A percentile compares a stretch with the other conserved stretches of the same genome.
Evolutionary conservation across 2,329 filamentous ascomycete species (phyloP).

Genomic region (Septoria linicola): DNA sequence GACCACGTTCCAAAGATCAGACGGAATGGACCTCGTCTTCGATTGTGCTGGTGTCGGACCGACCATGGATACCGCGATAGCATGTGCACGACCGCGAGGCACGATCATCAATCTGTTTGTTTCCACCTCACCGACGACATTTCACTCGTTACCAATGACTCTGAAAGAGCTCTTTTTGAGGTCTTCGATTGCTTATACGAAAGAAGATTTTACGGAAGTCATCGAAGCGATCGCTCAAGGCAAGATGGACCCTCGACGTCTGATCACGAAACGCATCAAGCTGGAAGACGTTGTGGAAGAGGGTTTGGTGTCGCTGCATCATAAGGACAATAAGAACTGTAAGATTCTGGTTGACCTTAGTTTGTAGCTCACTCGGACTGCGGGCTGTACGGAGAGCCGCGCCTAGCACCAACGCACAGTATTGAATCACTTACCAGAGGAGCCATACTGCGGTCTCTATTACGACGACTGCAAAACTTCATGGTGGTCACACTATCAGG

Average conservation of each 20-base stretch:
- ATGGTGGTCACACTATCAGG: too few species aligned
- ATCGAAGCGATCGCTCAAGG: conserved; percentile 7
- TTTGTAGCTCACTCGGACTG: conserved; percentile 1
- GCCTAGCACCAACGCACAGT: not conserved
- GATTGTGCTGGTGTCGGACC: conserved; percentile 16
- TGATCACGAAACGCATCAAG: conserved; percentile 14
- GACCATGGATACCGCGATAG: conserved; percentile 14
- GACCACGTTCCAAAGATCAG: not conserved
- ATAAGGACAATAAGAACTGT: conserved; percentile 14
- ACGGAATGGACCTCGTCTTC: conserved; percentile 13
- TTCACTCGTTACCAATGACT: conserved; percentile 7
- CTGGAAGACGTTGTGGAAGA: conserved; percentile 17
- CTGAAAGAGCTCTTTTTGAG: conserved; percentile 8
- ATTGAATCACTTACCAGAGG: not conserved
- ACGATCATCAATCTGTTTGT: conserved; percentile 13
- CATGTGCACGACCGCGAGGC: conserved; percentile 2
- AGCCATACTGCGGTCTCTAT: not conserved
- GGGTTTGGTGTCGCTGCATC: not conserved
- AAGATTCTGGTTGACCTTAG: conserved; percentile 16
- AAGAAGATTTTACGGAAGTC: conserved; percentile 9
- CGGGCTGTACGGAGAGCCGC: too few species aligned
- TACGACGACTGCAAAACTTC: too few species aligned
- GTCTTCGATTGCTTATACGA: conserved; percentile 8
- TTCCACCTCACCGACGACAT: conserved; percentile 1
- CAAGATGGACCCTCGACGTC: conserved; percentile 3